Evolutionary conservation across 441 rosid genomes (phyloP), one percentile per base, ranked within the genome.

Genomic region (Heliophila coronopifolia): DNA sequence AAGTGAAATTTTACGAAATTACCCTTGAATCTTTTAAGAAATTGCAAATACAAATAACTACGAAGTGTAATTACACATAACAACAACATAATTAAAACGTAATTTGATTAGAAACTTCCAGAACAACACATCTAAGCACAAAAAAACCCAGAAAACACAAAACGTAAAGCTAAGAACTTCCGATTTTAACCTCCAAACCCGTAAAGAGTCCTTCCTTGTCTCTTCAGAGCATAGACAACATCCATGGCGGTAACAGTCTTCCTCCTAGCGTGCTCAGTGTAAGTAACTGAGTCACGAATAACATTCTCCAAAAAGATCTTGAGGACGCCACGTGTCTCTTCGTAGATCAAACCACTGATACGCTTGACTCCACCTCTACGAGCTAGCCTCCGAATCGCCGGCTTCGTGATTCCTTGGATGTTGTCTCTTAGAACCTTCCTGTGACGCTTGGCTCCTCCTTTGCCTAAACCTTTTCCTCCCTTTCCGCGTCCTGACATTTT

Each of bases 211-310:
- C 73, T 18, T 15, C 76, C 73, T 5, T 67, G 70, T 49, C 76
- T 63, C 53, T 71, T 71, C 54, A 71, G 38, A 2, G 76, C 76
- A 9, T 71, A 71, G 1, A 71, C 76, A 10, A 71, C 76, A 66
- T 71, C 76, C 76, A 71, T 71, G 24, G 70, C 76, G 4, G 73
- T 71, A 0, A 71, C 75, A 1, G 76, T 71, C 22, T 71, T 71
- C 14, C 76, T 46, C 2, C 76, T 35, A 8, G 65, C 65, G 8
- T 59, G 65, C 50, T 59, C 64, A 0, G 71, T 66, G 61, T 70
- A 69, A 53, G 47, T 65, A 16, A 59, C 58, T n/a, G 40, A 59
- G 12, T 61, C 66, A 8, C 66, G 52, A 15, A 61, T 61, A 32
- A 51, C 58, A 22, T 60, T 60, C 50, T 60, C 65, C 1, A 60